Base-by-base conservation (phyloP, 345 rosid species). In the Hibiscus tridactylites region DNA sequence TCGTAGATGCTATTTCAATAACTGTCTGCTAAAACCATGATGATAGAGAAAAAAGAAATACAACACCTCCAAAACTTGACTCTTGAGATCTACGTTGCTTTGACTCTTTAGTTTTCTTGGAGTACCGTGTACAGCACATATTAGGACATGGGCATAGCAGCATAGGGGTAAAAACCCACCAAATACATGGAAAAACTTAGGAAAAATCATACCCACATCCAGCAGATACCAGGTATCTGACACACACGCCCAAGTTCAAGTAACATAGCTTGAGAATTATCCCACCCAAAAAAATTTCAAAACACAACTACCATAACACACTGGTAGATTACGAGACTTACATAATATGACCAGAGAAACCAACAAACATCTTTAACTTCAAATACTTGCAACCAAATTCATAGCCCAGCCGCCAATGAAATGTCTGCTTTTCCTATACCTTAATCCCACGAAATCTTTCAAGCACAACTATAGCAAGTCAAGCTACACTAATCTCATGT, bases 361-460 rank as follows among this genome's bases (percentile, higher is more conserved):
- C 37, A 62, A 64, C 52, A 33, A 63, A 63, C 15, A 63, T 64
- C 52, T 39, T 42, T 46, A 39, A 64, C 4, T 42, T 39, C 9
- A 24, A 64, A 6, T 42, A 9, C 16, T 19, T 39, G 68, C 68
- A 64, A 13, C n/a, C 31, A 64, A 64, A 42, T 42, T 42, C 29
- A 64, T 11, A 13, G n/a, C 52, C 16, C 31, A 13, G 16, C 31
- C 9, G 2, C n/a, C 9, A 64, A 42, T n/a, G 9, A 19, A 37
- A 64, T 42, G 19, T 64, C 11, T 21, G 9, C 29, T 5, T 17
- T 50, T 42, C 68, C 52, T 39, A 19, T 17, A 39, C 16, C 68
- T 39, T 64, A 39, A 33, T 64, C 52, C 68, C 52, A 21, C n/a
- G 3, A 64, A 64, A 64, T 39, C 52, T 26, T 64, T 64, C 68